Conservation (phyloP, 1,284 basidiomycete genomes). For the Naganishia cerealis region DNA sequence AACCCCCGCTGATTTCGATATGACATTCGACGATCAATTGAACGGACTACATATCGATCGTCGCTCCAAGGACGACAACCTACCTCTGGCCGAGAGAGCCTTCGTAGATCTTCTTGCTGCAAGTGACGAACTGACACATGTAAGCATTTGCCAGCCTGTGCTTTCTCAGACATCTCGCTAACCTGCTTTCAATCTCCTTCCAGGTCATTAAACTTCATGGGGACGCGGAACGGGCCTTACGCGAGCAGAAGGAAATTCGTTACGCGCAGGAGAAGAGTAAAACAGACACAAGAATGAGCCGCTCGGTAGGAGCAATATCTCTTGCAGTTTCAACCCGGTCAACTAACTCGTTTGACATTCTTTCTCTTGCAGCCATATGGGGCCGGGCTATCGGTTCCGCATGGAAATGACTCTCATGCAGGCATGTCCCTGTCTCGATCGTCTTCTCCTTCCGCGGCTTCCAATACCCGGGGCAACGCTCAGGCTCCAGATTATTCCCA, state of each 20-base stretch:
- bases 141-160: neutral
- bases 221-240: conserved; percentile 46
- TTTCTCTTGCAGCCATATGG: neutral
- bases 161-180: neutral
- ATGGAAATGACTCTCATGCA: neutral
- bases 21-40: conserved; percentile 24
- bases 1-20: conserved; percentile 14
- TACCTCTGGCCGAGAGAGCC: conserved; percentile 45
- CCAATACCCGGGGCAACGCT: neutral
- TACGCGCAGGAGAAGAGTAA: conserved; percentile 52
- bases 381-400: conserved; percentile 7
- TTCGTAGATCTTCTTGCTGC: conserved; percentile 49
- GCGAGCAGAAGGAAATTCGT: conserved; percentile 46
- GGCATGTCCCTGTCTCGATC: conserved; percentile 6
- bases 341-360: neutral
- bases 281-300: conserved; percentile 50
- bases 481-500: neutral
- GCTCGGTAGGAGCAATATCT: conserved; percentile 39
- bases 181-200: neutral
- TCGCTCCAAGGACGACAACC: conserved; percentile 27
- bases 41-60: conserved; percentile 29
- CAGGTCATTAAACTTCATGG: conserved; percentile 47
- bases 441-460: conserved; percentile 6
- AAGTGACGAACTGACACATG: conserved; percentile 43
- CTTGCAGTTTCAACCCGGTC: neutral